Percentiles rank a stretch among this genome's conserved stretches.
These are phyloP conservation scores for Xerocomus amazonicus DNA, from an alignment of 1,284 basidiomycete genomes.

Conservation along the genomic window DNA sequence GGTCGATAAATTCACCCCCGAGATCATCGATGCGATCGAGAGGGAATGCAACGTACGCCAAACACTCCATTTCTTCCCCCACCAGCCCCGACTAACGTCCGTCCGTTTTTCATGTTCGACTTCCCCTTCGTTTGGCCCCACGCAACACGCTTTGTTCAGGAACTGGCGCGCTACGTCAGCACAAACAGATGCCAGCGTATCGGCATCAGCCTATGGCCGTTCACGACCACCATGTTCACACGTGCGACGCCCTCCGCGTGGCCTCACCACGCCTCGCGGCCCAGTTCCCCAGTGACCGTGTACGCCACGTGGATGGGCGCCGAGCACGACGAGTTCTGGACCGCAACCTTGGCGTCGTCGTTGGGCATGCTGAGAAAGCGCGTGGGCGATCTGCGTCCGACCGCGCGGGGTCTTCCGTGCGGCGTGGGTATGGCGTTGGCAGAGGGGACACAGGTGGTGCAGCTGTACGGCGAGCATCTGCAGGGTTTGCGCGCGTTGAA, in stretches of 20 bases:
- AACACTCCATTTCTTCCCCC: no score
- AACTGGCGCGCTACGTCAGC: neutral
- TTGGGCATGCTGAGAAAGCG: constrained; percentile 5
- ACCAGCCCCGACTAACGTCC: no score
- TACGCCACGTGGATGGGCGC: constrained; percentile 23
- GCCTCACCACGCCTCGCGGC: constrained; percentile 20
- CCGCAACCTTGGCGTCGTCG: constrained; percentile 11
- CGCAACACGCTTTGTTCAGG: constrained; percentile 2
- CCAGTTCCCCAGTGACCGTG: constrained; percentile 20
- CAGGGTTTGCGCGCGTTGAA: neutral
- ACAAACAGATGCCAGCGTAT: constrained; percentile 7
- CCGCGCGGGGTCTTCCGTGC: constrained; percentile 3
- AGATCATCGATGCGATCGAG: constrained; percentile 8
- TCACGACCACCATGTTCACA: constrained; percentile 23
- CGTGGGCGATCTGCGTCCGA: neutral
- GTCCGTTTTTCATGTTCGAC: neutral
- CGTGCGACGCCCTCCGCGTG: constrained; percentile 20
- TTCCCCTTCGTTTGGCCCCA: neutral
- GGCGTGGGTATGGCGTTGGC: constrained; percentile 7
- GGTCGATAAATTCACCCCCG: constrained; percentile 12
- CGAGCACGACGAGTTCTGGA: constrained; percentile 27
- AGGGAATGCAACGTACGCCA: neutral
- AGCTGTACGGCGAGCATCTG: constrained; percentile 13
- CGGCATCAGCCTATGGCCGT: constrained; percentile 24
- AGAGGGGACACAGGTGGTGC: neutral